A percentile compares a stretch with the other conserved stretches of the same genome.
Evolutionary conservation across 352 stramenopile species (phyloP).

Genomic region (Phytopythium boreale): DNA sequence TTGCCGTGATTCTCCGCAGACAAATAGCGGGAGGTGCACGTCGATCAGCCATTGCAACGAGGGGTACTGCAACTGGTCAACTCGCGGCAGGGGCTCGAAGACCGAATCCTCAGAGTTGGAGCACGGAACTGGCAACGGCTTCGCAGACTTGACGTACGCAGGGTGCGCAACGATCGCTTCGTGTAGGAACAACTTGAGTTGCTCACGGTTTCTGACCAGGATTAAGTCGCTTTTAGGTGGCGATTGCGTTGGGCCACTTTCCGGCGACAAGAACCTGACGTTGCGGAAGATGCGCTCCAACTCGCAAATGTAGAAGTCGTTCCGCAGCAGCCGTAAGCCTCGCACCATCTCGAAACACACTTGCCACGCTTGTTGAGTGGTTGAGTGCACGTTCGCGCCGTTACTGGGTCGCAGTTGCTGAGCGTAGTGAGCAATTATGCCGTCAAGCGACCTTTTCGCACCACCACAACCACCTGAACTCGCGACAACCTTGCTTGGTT

Average conservation of each 20-base stretch:
- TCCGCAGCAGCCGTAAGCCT: constrained; percentile 52
- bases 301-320: constrained; percentile 49
- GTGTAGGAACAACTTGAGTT: constrained; percentile 25
- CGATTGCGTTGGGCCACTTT: not conserved
- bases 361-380: not conserved
- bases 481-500: not conserved
- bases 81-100: not conserved
- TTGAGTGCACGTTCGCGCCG: not conserved
- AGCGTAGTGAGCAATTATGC: not conserved
- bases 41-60: not conserved
- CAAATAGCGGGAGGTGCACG: not conserved
- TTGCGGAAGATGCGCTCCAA: constrained; percentile 23
- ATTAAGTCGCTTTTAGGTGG: not conserved
- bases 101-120: not conserved
- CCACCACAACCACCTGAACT: not conserved
- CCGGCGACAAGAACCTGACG: not conserved
- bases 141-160: not conserved
- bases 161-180: constrained; percentile 20
- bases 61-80: not conserved
- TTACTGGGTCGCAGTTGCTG: not conserved
- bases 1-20: not conserved
- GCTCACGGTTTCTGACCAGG: not conserved
- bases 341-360: constrained; percentile 41
- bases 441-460: not conserved
- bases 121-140: not conserved